Percentiles rank a stretch among this genome's conserved stretches.
Evolutionary conservation across 192 early-diverging fungal genomes (phyloP).

Genomic region (Coemansia sp.): DNA sequence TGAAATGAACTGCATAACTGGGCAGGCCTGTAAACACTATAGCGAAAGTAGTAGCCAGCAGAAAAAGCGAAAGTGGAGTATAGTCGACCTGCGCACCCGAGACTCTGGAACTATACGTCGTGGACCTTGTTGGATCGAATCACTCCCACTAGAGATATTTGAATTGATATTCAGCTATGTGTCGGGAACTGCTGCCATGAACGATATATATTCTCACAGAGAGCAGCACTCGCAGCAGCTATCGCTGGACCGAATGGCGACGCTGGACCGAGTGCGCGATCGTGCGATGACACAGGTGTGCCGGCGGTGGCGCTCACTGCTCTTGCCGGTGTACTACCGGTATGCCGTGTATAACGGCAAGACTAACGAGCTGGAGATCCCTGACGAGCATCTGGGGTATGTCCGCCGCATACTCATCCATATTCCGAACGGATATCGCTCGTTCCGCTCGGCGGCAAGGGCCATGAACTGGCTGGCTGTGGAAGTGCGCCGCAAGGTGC

Average conservation of each 20-base stretch:
- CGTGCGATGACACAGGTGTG: constrained; percentile 11
- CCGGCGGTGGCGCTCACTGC: constrained; percentile 12
- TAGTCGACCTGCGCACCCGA: background rate
- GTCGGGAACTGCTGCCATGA: constrained; percentile 12
- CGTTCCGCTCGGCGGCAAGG: constrained; percentile 24
- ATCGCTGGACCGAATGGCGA: background rate
- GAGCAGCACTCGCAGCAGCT: background rate
- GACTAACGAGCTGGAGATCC: constrained; percentile 1
- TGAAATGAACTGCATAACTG: constrained; percentile 1
- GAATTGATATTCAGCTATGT: constrained; percentile 13
- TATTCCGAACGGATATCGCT: constrained; percentile 10
- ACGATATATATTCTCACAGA: background rate
- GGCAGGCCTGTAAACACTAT: background rate
- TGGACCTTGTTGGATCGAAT: constrained; percentile 8
- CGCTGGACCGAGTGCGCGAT: background rate
- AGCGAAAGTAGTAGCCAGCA: background rate
- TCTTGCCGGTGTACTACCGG: constrained; percentile 14
- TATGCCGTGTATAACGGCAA: constrained; percentile 17
- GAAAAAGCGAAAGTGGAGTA: background rate
- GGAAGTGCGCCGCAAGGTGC: constrained; percentile 11
- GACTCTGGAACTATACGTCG: background rate
- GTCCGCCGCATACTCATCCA: constrained; percentile 15
- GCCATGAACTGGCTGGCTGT: constrained; percentile 18
- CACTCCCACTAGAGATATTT: constrained; percentile 12
- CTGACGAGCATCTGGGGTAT: background rate